Evolutionary conservation across 225 moss, liverwort and hornwort genomes (phyloP), one percentile per base, ranked within the genome.

Genomic region (Straminergon stramineum): DNA sequence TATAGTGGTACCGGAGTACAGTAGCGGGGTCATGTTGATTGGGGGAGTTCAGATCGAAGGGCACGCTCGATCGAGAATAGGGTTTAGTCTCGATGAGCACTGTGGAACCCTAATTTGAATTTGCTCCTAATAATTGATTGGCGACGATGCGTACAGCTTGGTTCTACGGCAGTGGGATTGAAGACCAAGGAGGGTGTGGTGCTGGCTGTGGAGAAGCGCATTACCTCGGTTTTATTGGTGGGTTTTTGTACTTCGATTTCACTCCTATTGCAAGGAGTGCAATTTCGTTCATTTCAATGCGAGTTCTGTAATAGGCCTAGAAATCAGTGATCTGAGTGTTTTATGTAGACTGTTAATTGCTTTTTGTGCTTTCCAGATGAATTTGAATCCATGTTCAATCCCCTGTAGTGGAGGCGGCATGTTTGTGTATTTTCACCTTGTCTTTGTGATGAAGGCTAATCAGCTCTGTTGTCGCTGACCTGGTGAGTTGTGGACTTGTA

Each of bases 91-190:
- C 12, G 85, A 74, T 28, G 28, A 26, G 23, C 51, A 26, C 35
- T 10, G 35, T 37, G 74, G 75, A 48, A 8, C 27, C 71, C 27
- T 71, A 63, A 16, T 55, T 24, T 83, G 51, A 35, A 56, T 62
- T 62, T 84, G 37, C n/a, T 48, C n/a, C 23, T 76, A 68, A 26
- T 67, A 17, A 55, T 85, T 76, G 81, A 58, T 82, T 83, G 86
- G 43, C 27, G 6, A 64, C 27, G 56, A 31, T 91, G 88, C 22
- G 37, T 87, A 62, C 93, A 94, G 94, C 94, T 94, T 90, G 94
- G 94, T 53, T 94, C 94, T 26, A 94, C 94, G 48, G 93, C 94
- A 15, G 93, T 94, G 61, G 94, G 94, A 35, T 79, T 94, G 90
- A 93, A 91, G 92, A 94, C 94, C 57, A 94, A 91, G 82, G 90